Evolutionary conservation across 192 early-diverging fungal genomes (phyloP).

Genomic region (Gamsiella multidivaricata): DNA sequence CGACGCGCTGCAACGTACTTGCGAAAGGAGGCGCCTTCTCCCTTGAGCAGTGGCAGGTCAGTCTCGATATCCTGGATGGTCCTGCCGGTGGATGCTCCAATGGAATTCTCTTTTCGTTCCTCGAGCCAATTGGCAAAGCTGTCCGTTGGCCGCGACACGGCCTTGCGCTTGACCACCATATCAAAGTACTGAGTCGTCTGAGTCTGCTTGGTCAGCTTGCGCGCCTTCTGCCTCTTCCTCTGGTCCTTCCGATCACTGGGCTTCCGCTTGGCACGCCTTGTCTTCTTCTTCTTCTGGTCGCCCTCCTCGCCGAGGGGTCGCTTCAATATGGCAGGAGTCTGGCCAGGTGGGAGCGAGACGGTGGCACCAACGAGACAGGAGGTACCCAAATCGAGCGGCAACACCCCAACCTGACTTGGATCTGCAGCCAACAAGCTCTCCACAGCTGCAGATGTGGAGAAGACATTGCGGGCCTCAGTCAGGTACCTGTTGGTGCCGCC

Average conservation of each 20-base stretch:
- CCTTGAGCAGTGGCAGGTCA: slow-evolving; percentile 1
- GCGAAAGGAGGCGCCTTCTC: not conserved
- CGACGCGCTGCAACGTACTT: slow-evolving; percentile 7
- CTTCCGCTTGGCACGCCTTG: slow-evolving; percentile 1
- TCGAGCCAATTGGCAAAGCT: slow-evolving; percentile 13
- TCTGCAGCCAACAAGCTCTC: slow-evolving; percentile 1
- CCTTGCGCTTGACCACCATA: slow-evolving; percentile 6
- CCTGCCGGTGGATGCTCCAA: not conserved
- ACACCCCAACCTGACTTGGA: slow-evolving; percentile 4
- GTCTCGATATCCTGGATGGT: slow-evolving; percentile 1
- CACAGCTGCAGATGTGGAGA: not conserved
- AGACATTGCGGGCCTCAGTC: slow-evolving; percentile 11
- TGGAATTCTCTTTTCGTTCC: not conserved
- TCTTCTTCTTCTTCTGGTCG: not conserved
- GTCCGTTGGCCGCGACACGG: not conserved
- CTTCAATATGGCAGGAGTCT: slow-evolving; percentile 6
- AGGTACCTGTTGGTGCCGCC: slow-evolving; percentile 4
- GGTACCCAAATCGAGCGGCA: slow-evolving; percentile 12
- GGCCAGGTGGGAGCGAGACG: slow-evolving; percentile 7
- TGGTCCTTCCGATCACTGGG: not conserved
- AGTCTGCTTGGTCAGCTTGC: slow-evolving; percentile 10
- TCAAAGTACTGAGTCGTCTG: slow-evolving; percentile 5
- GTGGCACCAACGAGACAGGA: slow-evolving; percentile 5
- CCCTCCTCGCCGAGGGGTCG: slow-evolving; percentile 2
- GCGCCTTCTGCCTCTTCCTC: not conserved